Percentiles rank a stretch among this genome's conserved stretches.
Conservation (phyloP, 2,329 filamentous ascomycete genomes). For the Colletotrichum scovillei region DNA sequence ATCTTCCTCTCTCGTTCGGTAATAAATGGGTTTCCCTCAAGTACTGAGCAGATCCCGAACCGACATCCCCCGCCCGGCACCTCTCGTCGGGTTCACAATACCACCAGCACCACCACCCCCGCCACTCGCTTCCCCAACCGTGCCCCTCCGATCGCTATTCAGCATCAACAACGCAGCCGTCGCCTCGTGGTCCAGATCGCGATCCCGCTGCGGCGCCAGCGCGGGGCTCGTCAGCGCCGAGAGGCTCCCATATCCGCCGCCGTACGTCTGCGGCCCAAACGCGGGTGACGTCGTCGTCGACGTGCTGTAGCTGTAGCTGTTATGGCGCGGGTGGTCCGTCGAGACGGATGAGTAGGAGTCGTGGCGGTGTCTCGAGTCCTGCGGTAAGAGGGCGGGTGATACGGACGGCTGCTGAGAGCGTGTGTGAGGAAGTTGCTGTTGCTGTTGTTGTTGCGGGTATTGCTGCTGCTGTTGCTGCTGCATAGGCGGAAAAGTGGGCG, state of each 20-base stretch:
- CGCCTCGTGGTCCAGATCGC: constrained; percentile 78
- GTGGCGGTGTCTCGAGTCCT: constrained; percentile 57
- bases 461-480: constrained; percentile 9
- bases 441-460: constrained; percentile 36
- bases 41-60: constrained; percentile 66
- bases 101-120: constrained; percentile 58
- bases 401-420: constrained; percentile 58
- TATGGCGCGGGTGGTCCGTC: constrained; percentile 57
- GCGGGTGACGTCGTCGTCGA: constrained; percentile 66
- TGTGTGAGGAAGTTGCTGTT: constrained; percentile 9
- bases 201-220: constrained; percentile 62
- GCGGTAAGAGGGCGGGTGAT: constrained; percentile 63
- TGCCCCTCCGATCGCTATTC: constrained; percentile 77
- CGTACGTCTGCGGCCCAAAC: constrained; percentile 63
- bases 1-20: neutral
- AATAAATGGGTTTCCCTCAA: constrained; percentile 42
- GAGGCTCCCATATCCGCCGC: constrained; percentile 47
- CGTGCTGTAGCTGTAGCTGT: constrained; percentile 60
- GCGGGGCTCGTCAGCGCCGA: constrained; percentile 70
- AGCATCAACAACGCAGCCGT: constrained; percentile 90
- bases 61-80: constrained; percentile 60
- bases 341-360: constrained; percentile 66
- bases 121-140: constrained; percentile 43
- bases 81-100: constrained; percentile 38
- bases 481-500: constrained; percentile 56